Evolutionary conservation across 345 rosid genomes (phyloP).

Genomic region (Garcia nutans): DNA sequence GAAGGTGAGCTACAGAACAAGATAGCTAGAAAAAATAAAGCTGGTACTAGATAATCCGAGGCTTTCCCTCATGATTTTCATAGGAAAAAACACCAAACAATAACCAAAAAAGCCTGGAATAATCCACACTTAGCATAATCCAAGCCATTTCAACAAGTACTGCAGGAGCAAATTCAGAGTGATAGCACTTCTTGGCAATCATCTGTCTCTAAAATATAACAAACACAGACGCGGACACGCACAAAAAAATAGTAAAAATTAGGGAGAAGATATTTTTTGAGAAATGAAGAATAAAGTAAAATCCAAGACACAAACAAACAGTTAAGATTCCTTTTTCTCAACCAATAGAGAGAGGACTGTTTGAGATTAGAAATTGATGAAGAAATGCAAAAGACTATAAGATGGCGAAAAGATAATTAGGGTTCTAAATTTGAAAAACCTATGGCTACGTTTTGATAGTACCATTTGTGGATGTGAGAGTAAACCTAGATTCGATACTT

Average conservation of each 20-base stretch:
- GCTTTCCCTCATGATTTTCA: conserved; percentile 89
- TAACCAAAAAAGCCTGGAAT: conserved; percentile 72
- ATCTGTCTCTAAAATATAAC: conserved; percentile 36
- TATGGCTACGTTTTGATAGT: conserved; percentile 46
- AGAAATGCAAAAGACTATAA: too few species aligned
- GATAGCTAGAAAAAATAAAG: not conserved
- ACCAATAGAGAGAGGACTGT: conserved; percentile 16
- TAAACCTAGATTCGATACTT: not conserved
- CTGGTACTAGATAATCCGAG: conserved; percentile 61
- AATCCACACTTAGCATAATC: conserved; percentile 71
- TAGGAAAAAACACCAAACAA: conserved; percentile 74
- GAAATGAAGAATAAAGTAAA: conserved; percentile 23
- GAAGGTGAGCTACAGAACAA: not conserved
- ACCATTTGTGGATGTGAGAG: conserved; percentile 54
- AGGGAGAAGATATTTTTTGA: conserved; percentile 13
- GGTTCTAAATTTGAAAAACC: conserved; percentile 76
- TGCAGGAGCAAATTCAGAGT: conserved; percentile 41
- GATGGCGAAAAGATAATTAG: not conserved
- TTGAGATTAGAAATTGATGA: not conserved
- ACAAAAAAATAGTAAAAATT: not conserved
- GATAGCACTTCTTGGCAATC: conserved; percentile 40
- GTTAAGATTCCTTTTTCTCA: conserved; percentile 19
- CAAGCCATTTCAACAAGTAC: conserved; percentile 59
- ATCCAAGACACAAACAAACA: too few species aligned
- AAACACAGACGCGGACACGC: too few species aligned